Conservation (phyloP, 345 rosid genomes). For the Arabidopsis thaliana region DNA sequence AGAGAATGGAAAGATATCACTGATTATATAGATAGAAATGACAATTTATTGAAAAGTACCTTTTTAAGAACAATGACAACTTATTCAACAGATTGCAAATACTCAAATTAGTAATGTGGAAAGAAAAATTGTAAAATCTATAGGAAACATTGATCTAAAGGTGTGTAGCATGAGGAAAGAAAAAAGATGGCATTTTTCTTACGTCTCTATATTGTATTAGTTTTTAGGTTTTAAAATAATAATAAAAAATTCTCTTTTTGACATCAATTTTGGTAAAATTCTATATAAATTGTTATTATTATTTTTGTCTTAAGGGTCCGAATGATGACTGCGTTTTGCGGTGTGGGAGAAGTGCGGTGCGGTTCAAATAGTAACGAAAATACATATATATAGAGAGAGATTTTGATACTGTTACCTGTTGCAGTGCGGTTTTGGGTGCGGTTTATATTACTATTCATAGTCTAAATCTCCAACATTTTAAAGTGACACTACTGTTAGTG, state of each 20-base stretch:
- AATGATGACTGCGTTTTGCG: too few species aligned
- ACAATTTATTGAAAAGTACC: neutral
- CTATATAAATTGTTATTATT: too few species aligned
- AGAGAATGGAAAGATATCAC: neutral
- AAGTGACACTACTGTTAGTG: neutral
- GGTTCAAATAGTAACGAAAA: too few species aligned
- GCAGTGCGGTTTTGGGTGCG: too few species aligned
- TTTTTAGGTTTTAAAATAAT: neutral
- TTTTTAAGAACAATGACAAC: neutral
- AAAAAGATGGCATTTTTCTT: neutral
- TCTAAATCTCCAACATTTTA: neutral
- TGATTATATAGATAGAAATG: neutral
- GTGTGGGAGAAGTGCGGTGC: too few species aligned
- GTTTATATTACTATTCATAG: too few species aligned
- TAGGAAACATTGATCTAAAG: neutral
- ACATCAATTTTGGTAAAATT: neutral
- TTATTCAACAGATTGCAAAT: neutral
- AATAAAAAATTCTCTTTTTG: neutral
- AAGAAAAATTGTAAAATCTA: neutral
- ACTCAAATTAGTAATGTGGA: neutral
- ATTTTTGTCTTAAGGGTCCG: neutral
- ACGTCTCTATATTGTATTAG: neutral
- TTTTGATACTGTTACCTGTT: too few species aligned
- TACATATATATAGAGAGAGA: too few species aligned
- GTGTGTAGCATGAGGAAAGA: neutral